phyloP scores from a whole-genome alignment of 148 eudicot genomes.

The Limonium bicolor region DNA sequence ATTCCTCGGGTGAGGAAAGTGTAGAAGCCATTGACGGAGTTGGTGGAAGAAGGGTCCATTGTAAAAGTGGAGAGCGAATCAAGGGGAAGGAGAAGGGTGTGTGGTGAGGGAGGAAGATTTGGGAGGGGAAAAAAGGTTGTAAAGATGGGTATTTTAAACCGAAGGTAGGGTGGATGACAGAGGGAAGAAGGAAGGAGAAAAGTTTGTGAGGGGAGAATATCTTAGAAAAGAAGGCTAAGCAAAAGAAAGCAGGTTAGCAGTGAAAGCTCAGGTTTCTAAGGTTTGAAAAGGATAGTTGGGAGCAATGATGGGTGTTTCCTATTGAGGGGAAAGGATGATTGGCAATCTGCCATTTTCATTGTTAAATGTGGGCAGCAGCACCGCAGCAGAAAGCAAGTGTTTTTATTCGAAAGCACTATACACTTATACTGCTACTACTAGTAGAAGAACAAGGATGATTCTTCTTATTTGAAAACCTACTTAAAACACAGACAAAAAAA shows the following conservation, averaged over 20 bases:
- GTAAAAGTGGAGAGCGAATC: background rate
- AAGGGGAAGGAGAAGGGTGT: background rate
- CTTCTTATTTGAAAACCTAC: no score
- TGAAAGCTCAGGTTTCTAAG: conserved; percentile 80
- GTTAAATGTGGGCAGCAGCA: conserved; percentile 44
- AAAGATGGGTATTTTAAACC: conserved; percentile 8
- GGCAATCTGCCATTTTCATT: conserved; percentile 78
- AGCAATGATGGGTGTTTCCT: conserved; percentile 98
- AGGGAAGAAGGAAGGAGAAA: no score
- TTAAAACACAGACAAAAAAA: no score
- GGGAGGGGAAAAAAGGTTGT: background rate
- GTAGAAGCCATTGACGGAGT: conserved; percentile 65
- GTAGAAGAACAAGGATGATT: no score
- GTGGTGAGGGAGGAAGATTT: no score
- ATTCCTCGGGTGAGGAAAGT: conserved; percentile 49
- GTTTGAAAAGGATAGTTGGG: conserved; percentile 86
- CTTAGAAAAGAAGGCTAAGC: no score
- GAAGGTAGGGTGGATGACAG: background rate
- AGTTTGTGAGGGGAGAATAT: no score
- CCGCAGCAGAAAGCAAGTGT: no score
- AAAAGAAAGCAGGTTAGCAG: no score
- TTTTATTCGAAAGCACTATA: no score
- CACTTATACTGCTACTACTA: no score
- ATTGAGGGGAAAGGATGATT: conserved; percentile 84
- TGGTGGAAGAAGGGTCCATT: conserved; percentile 40